Evolutionary conservation across 129 eudicot species (phyloP).

Genomic region (Arctium minus): DNA sequence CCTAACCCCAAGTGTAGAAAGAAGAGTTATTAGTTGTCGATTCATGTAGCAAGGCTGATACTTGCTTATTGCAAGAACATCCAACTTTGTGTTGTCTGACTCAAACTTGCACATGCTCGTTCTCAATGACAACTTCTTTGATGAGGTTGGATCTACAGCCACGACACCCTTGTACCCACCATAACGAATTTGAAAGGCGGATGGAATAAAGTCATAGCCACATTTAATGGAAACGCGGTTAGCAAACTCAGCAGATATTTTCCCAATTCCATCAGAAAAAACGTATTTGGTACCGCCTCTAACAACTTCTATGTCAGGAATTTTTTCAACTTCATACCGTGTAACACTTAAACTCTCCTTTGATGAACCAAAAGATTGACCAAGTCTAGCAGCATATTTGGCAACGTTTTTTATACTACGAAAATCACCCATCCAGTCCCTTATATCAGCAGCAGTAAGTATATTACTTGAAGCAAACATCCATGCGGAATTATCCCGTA

Average conservation of each 20-base stretch:
- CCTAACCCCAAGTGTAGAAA: slow-evolving; percentile 68
- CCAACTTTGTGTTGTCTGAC: slow-evolving; percentile 55
- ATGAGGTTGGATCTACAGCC: slow-evolving; percentile 70
- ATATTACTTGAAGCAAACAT: slow-evolving; percentile 67
- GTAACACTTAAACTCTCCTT: slow-evolving; percentile 66
- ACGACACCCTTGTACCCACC: slow-evolving; percentile 91
- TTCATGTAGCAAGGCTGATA: slow-evolving; percentile 80
- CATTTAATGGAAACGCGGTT: slow-evolving; percentile 54
- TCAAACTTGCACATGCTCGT: slow-evolving; percentile 69
- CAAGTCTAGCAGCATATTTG: slow-evolving; percentile 90
- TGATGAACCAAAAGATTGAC: slow-evolving; percentile 84
- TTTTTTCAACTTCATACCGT: slow-evolving; percentile 41
- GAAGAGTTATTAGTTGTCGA: slow-evolving; percentile 71
- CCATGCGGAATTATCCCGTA: slow-evolving; percentile 84
- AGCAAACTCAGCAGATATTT: slow-evolving; percentile 71
- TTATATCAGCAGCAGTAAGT: slow-evolving; percentile 49
- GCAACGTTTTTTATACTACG: slow-evolving; percentile 66
- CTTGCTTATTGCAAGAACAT: slow-evolving; percentile 63
- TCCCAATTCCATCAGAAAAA: slow-evolving; percentile 93
- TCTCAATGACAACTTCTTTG: slow-evolving; percentile 55
- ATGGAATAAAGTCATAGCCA: slow-evolving; percentile 48
- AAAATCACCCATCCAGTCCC: slow-evolving; percentile 81
- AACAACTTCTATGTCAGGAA: slow-evolving; percentile 42
- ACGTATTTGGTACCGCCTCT: slow-evolving; percentile 30
- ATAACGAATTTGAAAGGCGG: slow-evolving; percentile 76